Evolutionary conservation across 75 land plant species (phyloP).

Genomic region (Picea sitchensis): DNA sequence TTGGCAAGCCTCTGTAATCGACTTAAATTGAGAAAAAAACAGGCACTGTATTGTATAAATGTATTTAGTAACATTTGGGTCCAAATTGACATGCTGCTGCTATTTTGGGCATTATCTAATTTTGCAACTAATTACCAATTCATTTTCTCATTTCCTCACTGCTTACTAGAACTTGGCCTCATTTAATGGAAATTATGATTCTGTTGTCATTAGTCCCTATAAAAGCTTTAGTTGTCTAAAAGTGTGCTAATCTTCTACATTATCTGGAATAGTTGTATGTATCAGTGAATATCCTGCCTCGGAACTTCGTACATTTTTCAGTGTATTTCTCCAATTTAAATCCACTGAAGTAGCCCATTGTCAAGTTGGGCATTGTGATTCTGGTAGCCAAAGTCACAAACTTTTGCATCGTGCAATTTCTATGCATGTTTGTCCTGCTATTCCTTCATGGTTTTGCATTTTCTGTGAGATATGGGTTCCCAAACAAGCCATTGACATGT

Average conservation of each 20-base stretch:
- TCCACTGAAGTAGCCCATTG: constrained; percentile 44
- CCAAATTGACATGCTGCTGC: too few species aligned
- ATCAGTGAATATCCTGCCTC: constrained; percentile 11
- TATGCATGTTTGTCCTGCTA: constrained; percentile 59
- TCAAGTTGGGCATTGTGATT: constrained; percentile 12
- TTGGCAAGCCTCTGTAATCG: too few species aligned
- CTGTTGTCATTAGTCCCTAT: not conserved
- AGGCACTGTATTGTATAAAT: too few species aligned
- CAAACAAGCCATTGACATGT: constrained; percentile 37
- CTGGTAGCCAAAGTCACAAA: constrained; percentile 33
- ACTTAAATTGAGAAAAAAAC: too few species aligned
- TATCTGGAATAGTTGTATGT: constrained; percentile 6
- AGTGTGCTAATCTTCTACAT: not conserved
- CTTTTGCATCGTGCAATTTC: constrained; percentile 64
- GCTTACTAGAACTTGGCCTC: not conserved
- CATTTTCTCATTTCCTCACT: not conserved
- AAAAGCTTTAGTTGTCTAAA: too few species aligned
- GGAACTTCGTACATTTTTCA: constrained; percentile 44
- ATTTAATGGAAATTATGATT: not conserved
- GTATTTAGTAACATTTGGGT: too few species aligned
- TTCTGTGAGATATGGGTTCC: constrained; percentile 59
- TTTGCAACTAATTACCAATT: too few species aligned
- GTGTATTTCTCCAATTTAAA: constrained; percentile 45
- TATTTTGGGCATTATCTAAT: too few species aligned
- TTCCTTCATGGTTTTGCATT: constrained; percentile 65